Conservation (phyloP, 1,284 basidiomycete species). For the Leccinum griseonigrum region DNA sequence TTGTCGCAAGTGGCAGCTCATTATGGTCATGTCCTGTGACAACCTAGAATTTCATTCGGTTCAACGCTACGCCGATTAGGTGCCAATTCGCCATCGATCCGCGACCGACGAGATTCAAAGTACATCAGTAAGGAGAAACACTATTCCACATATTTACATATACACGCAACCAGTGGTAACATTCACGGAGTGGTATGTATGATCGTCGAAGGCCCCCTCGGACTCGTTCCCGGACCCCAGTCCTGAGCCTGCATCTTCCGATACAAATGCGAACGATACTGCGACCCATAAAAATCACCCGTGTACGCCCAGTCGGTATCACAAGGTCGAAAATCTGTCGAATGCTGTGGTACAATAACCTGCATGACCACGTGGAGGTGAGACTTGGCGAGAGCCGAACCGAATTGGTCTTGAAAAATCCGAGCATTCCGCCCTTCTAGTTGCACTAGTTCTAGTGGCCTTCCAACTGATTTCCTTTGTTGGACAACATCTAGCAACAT, state of each 20-base stretch:
- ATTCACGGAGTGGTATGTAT: constrained; percentile 26
- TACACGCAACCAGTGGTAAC: constrained; percentile 3
- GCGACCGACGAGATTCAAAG: not conserved
- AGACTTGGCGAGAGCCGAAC: constrained; percentile 25
- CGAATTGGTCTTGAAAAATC: constrained; percentile 29
- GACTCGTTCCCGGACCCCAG: constrained; percentile 22
- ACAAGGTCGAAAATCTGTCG: constrained; percentile 19
- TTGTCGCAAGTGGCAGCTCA: constrained; percentile 1
- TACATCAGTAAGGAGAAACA: not conserved
- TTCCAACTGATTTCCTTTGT: constrained; percentile 32
- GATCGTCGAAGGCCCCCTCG: constrained; percentile 28
- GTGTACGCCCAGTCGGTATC: constrained; percentile 29
- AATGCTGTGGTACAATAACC: constrained; percentile 18
- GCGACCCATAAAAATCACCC: constrained; percentile 30
- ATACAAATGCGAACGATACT: constrained; percentile 32
- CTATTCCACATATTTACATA: not conserved
- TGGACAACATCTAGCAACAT: constrained; percentile 33
- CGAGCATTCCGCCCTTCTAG: constrained; percentile 25
- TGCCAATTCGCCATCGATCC: not conserved
- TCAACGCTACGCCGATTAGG: not conserved
- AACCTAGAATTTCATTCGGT: not conserved
- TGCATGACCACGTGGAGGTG: constrained; percentile 27
- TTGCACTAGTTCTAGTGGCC: constrained; percentile 23
- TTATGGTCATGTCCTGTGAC: not conserved
- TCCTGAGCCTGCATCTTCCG: constrained; percentile 33